Conservation (phyloP, 768 basidiomycete species). For the Myochromella boudieri region DNA sequence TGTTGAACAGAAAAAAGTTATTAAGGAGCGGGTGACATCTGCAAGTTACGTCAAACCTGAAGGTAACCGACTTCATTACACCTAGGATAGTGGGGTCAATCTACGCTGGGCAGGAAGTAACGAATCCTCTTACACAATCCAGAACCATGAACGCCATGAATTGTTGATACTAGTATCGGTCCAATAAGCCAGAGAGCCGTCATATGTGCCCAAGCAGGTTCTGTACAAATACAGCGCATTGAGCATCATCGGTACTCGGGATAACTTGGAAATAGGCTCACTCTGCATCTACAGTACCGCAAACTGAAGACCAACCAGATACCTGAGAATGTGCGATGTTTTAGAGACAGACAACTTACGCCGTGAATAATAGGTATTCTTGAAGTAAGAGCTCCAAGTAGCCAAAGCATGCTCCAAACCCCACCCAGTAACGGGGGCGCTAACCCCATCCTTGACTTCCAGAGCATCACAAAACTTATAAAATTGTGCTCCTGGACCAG, state of each 20-base stretch:
- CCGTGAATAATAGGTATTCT: constrained; percentile 40
- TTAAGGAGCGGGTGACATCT: too few relatives aligned
- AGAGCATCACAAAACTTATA: constrained; percentile 67
- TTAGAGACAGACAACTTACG: constrained; percentile 34
- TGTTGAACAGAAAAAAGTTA: constrained; percentile 12
- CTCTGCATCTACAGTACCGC: constrained; percentile 46
- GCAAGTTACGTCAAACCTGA: constrained; percentile 29
- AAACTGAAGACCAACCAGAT: constrained; percentile 41
- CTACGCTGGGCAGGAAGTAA: not conserved
- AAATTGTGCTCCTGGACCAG: constrained; percentile 47
- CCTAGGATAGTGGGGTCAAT: constrained; percentile 28
- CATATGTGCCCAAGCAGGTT: constrained; percentile 42
- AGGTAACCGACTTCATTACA: constrained; percentile 72
- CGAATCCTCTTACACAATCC: constrained; percentile 56
- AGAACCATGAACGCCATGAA: constrained; percentile 60
- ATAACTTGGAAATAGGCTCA: constrained; percentile 28
- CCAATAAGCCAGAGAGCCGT: constrained; percentile 41
- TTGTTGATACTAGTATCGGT: constrained; percentile 60
- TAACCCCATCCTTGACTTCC: constrained; percentile 58
- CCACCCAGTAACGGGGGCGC: constrained; percentile 53
- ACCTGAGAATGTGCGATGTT: not conserved
- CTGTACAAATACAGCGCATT: constrained; percentile 20
- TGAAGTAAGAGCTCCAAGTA: constrained; percentile 64
- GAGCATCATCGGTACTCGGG: not conserved
- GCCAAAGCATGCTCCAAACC: constrained; percentile 59